A percentile compares a stretch with the other conserved stretches of the same genome.
These are phyloP conservation scores for Mortierella sp. DNA, from an alignment of 371 early-diverging fungal species.

Conservation along the genomic window DNA sequence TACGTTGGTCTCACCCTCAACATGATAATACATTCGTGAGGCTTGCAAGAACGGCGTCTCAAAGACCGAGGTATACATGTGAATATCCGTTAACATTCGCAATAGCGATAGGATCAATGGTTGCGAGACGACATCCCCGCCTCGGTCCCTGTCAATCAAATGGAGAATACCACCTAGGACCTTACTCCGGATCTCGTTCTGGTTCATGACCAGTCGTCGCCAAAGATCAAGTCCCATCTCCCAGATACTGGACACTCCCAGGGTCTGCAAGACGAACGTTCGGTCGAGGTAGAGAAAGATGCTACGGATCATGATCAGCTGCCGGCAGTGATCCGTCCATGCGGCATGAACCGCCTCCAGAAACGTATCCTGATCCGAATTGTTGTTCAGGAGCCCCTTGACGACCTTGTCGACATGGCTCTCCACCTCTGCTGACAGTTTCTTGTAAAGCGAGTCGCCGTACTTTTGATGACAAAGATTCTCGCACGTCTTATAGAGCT, in stretches of 20 bases:
- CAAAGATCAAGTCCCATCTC: conserved; percentile 86
- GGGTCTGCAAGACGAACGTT: conserved; percentile 82
- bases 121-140: conserved; percentile 66
- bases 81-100: conserved; percentile 84
- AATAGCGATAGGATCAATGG: conserved; percentile 71
- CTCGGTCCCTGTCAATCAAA: conserved; percentile 72
- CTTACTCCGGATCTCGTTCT: conserved; percentile 62
- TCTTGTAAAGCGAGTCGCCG: conserved; percentile 70
- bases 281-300: conserved; percentile 94
- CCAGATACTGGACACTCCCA: conserved; percentile 78
- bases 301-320: conserved; percentile 79
- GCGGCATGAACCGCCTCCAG: conserved; percentile 65
- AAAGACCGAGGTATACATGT: conserved; percentile 75
- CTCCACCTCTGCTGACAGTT: conserved; percentile 68
- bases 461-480: conserved; percentile 84
- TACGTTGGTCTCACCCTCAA: conserved; percentile 69
- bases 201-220: conserved; percentile 65
- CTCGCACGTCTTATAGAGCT: conserved; percentile 87
- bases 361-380: conserved; percentile 56
- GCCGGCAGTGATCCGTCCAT: conserved; percentile 77
- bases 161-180: conserved; percentile 64
- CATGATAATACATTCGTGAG: conserved; percentile 75
- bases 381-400: conserved; percentile 39
- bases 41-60: conserved; percentile 72
- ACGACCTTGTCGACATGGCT: conserved; percentile 57